Evolutionary conservation across 1,284 basidiomycete species (phyloP).

Genomic region (Laetiporus sulphureus): DNA sequence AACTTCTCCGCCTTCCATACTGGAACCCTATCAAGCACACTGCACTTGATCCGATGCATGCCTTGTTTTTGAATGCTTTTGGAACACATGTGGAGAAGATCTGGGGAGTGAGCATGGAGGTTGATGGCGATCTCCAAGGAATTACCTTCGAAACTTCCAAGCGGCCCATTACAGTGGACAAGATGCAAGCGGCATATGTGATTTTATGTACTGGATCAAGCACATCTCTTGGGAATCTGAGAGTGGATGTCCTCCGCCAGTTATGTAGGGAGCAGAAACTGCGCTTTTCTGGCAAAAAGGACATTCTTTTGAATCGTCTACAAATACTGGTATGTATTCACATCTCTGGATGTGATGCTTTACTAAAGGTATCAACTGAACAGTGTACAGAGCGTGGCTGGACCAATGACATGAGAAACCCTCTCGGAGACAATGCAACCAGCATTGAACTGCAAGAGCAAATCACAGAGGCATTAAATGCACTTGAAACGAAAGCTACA

Average conservation of each 20-base stretch:
- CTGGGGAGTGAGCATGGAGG: slow-evolving; percentile 21
- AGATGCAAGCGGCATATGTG: background rate
- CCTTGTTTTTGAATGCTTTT: slow-evolving; percentile 22
- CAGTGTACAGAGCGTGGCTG: no score
- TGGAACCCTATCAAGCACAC: slow-evolving; percentile 28
- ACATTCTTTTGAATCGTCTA: background rate
- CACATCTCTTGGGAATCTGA: background rate
- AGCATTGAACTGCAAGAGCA: no score
- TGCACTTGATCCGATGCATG: slow-evolving; percentile 32
- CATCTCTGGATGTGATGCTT: no score
- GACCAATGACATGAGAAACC: no score
- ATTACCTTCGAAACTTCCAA: background rate
- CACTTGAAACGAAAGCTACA: no score
- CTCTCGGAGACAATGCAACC: no score
- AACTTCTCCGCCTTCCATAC: slow-evolving; percentile 25
- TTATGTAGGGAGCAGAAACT: background rate
- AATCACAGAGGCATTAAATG: no score
- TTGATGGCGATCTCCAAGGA: background rate
- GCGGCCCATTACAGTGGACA: background rate
- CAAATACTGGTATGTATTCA: background rate
- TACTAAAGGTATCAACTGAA: no score
- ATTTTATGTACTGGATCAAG: background rate
- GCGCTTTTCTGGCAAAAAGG: background rate
- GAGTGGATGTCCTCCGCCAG: background rate
- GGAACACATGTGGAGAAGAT: slow-evolving; percentile 18